A percentile compares a stretch with the other conserved stretches of the same genome.
These are phyloP conservation scores for Amanita thiersii DNA, from an alignment of 768 basidiomycete genomes.

Conservation along the genomic window DNA sequence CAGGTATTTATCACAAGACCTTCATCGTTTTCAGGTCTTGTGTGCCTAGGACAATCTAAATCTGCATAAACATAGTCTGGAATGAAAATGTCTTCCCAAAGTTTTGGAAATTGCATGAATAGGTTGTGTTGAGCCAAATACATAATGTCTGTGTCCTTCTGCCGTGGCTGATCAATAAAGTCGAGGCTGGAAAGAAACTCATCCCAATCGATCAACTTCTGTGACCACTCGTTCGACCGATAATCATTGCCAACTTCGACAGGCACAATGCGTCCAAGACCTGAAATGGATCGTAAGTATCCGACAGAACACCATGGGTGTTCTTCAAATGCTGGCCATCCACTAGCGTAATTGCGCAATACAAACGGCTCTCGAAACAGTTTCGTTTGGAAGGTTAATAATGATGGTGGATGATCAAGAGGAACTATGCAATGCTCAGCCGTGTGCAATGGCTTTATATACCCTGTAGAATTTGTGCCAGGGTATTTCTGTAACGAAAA, in stretches of 20 bases:
- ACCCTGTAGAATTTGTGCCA: neutral
- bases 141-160: conserved; percentile 23
- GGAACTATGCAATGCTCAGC: neutral
- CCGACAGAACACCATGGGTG: conserved; percentile 61
- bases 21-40: conserved; percentile 58
- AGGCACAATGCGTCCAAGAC: conserved; percentile 80
- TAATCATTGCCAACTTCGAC: conserved; percentile 88
- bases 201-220: conserved; percentile 71
- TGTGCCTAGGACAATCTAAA: conserved; percentile 45
- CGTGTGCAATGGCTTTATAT: neutral
- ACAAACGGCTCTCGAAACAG: conserved; percentile 60
- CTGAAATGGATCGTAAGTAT: conserved; percentile 67
- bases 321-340: conserved; percentile 75
- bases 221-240: conserved; percentile 72
- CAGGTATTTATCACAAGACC: conserved; percentile 68
- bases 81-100: conserved; percentile 67
- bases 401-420: conserved; percentile 9
- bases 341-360: conserved; percentile 45
- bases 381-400: conserved; percentile 33
- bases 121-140: conserved; percentile 94
- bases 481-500: conserved; percentile 1
- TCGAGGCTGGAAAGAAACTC: conserved; percentile 51
- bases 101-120: conserved; percentile 71
- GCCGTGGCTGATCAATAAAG: conserved; percentile 20
- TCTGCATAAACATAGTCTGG: conserved; percentile 86